A percentile compares a stretch with the other conserved stretches of the same genome.
phyloP scores from a whole-genome alignment of 768 basidiomycete genomes.

The Clitopilus hobsonii region DNA sequence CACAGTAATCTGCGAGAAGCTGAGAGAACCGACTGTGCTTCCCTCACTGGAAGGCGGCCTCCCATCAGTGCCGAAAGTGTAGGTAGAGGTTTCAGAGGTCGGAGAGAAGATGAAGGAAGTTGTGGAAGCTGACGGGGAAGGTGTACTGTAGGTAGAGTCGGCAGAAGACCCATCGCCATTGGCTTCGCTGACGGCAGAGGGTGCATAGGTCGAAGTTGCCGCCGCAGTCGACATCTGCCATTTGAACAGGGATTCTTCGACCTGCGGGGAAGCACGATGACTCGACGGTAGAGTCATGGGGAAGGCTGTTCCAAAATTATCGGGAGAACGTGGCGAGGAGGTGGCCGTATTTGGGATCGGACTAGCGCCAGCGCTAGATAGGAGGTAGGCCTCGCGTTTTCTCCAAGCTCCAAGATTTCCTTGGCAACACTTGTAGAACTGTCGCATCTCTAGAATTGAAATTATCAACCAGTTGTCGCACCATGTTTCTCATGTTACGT shows the following conservation, averaged over 20 bases:
- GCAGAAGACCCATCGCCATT: constrained; percentile 8
- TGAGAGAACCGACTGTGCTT: constrained; percentile 16
- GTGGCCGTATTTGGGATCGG: constrained; percentile 37
- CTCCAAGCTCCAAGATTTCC: constrained; percentile 72
- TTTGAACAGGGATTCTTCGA: constrained; percentile 13
- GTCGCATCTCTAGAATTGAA: constrained; percentile 52
- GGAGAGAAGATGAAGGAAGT: constrained; percentile 24
- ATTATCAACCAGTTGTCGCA: background rate
- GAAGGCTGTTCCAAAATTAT: constrained; percentile 32
- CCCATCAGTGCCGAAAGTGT: constrained; percentile 3
- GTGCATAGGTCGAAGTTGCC: constrained; percentile 13
- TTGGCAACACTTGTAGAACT: constrained; percentile 62
- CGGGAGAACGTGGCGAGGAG: constrained; percentile 58
- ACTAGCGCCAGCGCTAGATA: constrained; percentile 23
- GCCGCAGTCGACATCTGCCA: constrained; percentile 10
- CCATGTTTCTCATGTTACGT: background rate
- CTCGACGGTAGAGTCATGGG: constrained; percentile 27
- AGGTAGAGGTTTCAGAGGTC: constrained; percentile 19
- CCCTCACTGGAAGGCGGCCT: constrained; percentile 11
- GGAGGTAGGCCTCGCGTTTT: constrained; percentile 38
- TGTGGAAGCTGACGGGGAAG: constrained; percentile 23
- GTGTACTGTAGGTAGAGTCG: constrained; percentile 20
- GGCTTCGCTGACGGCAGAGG: constrained; percentile 14
- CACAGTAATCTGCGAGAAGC: constrained; percentile 11
- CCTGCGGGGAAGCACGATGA: constrained; percentile 9